Conservation (phyloP, 1,139 yeast species). For the Sugiyamaella paludigena region DNA sequence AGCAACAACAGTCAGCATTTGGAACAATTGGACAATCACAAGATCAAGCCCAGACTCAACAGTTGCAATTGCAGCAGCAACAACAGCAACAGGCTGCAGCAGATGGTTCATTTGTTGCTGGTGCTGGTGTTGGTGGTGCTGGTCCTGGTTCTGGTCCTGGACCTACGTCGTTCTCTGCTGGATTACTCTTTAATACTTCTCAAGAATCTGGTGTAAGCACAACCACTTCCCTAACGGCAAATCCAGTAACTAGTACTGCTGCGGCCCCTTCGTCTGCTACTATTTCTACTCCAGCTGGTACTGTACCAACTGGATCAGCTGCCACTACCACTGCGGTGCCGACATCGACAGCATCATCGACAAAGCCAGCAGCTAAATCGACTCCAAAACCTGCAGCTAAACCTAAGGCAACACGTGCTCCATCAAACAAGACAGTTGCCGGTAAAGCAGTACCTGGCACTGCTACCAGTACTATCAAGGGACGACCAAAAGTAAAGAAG, state of each 20-base stretch:
- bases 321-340: conserved; percentile 7
- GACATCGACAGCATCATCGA: neutral
- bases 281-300: neutral
- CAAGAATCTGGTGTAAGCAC: too few species aligned
- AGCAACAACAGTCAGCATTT: conserved; percentile 13
- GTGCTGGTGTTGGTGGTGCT: neutral
- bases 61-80: conserved; percentile 14
- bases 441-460: conserved; percentile 11
- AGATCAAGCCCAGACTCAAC: conserved; percentile 20
- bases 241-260: too few species aligned
- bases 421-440: conserved; percentile 12
- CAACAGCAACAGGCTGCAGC: conserved; percentile 6
- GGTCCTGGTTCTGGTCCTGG: neutral
- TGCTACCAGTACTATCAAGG: conserved; percentile 17
- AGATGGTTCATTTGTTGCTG: conserved; percentile 6
- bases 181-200: conserved; percentile 2
- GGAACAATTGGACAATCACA: conserved; percentile 13
- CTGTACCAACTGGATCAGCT: conserved; percentile 1
- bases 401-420: conserved; percentile 15
- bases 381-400: conserved; percentile 2
- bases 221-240: too few species aligned
- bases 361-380: conserved; percentile 1
- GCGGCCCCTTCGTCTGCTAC: too few species aligned
- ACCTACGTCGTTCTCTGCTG: conserved; percentile 7
- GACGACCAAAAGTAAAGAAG: conserved; percentile 21